Evolutionary conservation across 371 early-diverging fungal species (phyloP), one percentile per base, ranked within the genome.

Genomic region (Lichtheimia ornata): DNA sequence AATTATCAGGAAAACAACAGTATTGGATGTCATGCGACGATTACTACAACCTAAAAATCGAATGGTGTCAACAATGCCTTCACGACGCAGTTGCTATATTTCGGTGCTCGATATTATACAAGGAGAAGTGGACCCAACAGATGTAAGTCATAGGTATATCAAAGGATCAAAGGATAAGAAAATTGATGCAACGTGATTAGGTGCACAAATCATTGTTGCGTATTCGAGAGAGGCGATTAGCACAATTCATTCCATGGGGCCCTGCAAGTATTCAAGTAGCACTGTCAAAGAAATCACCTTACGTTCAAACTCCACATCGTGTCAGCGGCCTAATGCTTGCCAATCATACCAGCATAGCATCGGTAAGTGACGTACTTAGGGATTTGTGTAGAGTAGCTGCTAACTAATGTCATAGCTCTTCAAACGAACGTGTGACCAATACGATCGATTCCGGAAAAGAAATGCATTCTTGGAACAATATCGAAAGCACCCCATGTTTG

Each of bases 231-330:
- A 87, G 95, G 53, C 83, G 94, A 24, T 72, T 97, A 35, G 95
- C 97, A 7, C 92, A 94, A 63, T 99, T 99, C 74, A 98, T 99
- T 56, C 99, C 99, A 22, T 99, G 99, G 99, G 98, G 98, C n/a
- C 99, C 99, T 12, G 97, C 99, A 3, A 94, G 92, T 65, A 97
- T 99, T 63, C 99, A 99, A 73, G 97, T 98, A 3, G 98, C 97
- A 4, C 68, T 98, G 41, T 92, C 96, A 1, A 87, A 88, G 50
- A 94, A 94, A 71, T 93, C 93, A 40, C 98, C 98, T 2, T 97
- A 97, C 70, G 84, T 94, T 4, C 93, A 89, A 45, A 92, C 95
- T 1, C 86, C 89, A 24, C 97, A 97, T 73, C 88, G 94, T 13
- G 97, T 99, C 28, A 94, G 94, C 62, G 99, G 99, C 2, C 81